phyloP scores from a whole-genome alignment of 2,329 filamentous ascomycete species.

The Cadophora sp. region DNA sequence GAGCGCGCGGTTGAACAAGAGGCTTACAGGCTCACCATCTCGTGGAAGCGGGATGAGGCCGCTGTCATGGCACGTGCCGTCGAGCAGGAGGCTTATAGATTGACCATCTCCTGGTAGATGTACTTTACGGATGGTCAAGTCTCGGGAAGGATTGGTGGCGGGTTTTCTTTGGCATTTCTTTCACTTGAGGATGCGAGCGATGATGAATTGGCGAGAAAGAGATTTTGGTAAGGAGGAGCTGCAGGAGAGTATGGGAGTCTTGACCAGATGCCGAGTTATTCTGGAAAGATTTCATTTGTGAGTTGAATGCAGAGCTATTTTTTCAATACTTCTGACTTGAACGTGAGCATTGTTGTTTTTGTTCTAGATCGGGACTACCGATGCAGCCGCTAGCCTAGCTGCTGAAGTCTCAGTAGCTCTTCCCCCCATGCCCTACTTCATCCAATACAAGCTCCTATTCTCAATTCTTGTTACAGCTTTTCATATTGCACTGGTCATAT shows the following conservation, averaged over 20 bases:
- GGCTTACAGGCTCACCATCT: conserved; percentile 7
- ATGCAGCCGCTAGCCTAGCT: not conserved
- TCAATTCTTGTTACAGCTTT: no score
- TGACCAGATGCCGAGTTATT: not conserved
- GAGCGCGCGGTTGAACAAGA: not conserved
- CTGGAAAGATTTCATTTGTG: not conserved
- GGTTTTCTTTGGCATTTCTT: not conserved
- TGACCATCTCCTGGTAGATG: conserved; percentile 11
- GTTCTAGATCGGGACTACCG: not conserved
- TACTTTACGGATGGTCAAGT: not conserved
- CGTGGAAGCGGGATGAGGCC: conserved; percentile 8
- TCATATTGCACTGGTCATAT: no score
- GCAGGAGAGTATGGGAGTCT: not conserved
- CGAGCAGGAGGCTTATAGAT: conserved; percentile 8
- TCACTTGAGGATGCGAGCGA: not conserved
- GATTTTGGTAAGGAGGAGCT: no score
- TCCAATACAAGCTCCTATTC: no score
- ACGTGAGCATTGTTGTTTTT: not conserved
- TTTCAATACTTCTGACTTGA: no score
- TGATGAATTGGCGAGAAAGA: no score
- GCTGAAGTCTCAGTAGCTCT: not conserved
- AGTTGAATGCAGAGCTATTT: not conserved
- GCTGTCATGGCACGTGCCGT: not conserved
- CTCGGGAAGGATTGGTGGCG: not conserved
- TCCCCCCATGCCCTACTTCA: not conserved